Base-by-base conservation (phyloP, 1,139 yeast species). In the Debaryomyces sp. region DNA sequence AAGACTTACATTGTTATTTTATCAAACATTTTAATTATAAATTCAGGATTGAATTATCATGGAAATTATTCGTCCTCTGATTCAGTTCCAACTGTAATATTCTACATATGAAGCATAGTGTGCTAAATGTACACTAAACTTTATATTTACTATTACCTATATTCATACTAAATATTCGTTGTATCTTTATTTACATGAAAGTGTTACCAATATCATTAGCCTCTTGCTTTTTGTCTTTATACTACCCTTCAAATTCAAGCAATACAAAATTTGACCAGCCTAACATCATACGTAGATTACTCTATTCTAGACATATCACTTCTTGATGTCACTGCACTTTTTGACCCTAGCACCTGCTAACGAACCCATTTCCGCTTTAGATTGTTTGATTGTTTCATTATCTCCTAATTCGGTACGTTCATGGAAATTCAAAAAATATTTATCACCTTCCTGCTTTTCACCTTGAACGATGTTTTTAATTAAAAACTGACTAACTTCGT, bases 341-440 rank as follows among this genome's bases (percentile, higher is more conserved):
- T 54, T 64, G 37, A 57, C 71, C 56, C 70, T 71, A 44, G 66
- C 68, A 2, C 78, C 78, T 1, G 78, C 72, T 53, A 76, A 70
- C 32, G 76, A 66, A 4, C 80, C 80, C 68, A 76, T 55, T 35
- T 73, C 61, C 9, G 58, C 62, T 46, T 58, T 62, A 47, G 66
- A 64, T 47, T 68, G 71, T 54, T 73, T 75, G 54, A 76, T 76
- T 36, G 73, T 67, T 44, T 76, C 96, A 64, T 94, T 94, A 63
- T 91, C 97, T 12, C 98, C 98, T 46, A 92, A 75, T 66, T 94
- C 98, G 0, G 96, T 89, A 45, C 87, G 82, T 46, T 82, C 72
- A 63, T 90, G 97, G 58, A 94, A 85, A 54, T 87, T 85, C 59
- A 91, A 72, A 49, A 71, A 69, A 53, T 77, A 80, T 46, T 69